Evolutionary conservation across 768 basidiomycete species (phyloP).

Genomic region (Cyclocybe aegerita): DNA sequence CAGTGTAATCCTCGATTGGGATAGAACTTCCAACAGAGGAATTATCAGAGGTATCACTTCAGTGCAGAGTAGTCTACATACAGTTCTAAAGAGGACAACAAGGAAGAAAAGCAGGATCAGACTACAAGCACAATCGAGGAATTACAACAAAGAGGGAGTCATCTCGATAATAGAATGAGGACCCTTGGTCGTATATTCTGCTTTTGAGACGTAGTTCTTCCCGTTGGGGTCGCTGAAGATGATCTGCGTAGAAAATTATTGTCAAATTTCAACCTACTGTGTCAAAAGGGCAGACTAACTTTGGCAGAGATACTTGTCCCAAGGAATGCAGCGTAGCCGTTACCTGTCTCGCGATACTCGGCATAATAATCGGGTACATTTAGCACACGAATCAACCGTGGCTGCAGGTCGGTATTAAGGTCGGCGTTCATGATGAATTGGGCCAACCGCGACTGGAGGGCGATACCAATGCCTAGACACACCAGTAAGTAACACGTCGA

Average conservation of each 20-base stretch:
- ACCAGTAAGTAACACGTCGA: conserved; percentile 2
- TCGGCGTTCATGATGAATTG: conserved; percentile 64
- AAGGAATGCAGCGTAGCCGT: conserved; percentile 77
- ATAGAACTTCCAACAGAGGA: too few species aligned
- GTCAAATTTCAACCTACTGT: background rate
- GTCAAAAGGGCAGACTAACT: conserved; percentile 35
- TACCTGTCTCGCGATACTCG: conserved; percentile 85
- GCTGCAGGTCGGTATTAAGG: conserved; percentile 68
- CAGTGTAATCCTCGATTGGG: too few species aligned
- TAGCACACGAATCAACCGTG: conserved; percentile 61
- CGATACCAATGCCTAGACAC: conserved; percentile 55
- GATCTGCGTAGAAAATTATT: conserved; percentile 43
- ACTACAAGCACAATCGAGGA: too few species aligned
- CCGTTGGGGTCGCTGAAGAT: conserved; percentile 68
- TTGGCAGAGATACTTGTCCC: conserved; percentile 86
- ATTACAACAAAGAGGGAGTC: conserved; percentile 69
- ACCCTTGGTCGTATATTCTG: conserved; percentile 71
- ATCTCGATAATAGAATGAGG: conserved; percentile 77
- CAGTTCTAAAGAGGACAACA: background rate
- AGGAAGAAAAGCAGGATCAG: background rate
- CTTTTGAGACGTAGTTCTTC: conserved; percentile 76
- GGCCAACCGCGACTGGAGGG: conserved; percentile 70
- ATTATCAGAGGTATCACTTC: too few species aligned
- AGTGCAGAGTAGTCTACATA: too few species aligned
- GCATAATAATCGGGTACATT: conserved; percentile 88